Percentiles rank a stretch among this genome's conserved stretches.
These are phyloP conservation scores for Penicillium coffeae DNA, from an alignment of 495 filamentous ascomycete species.

Conservation along the genomic window DNA sequence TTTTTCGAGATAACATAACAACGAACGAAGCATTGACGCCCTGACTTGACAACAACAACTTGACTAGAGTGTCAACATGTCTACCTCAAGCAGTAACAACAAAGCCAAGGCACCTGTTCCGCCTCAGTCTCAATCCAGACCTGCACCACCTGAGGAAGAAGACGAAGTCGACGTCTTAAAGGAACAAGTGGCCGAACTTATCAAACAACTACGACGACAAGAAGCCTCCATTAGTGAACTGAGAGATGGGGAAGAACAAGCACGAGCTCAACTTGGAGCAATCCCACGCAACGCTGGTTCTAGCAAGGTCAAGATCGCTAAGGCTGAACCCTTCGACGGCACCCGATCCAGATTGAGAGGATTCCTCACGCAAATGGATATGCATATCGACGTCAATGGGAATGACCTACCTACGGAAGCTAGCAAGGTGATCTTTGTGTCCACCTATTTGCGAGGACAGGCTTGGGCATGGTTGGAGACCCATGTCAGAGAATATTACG, in stretches of 20 bases:
- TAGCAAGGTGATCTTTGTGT: neutral
- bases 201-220: neutral
- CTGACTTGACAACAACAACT: too few relatives aligned
- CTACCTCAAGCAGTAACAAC: neutral
- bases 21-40: neutral
- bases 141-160: neutral
- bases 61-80: neutral
- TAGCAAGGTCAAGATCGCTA: neutral
- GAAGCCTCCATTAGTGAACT: too few relatives aligned
- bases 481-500: neutral
- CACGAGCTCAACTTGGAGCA: too few relatives aligned
- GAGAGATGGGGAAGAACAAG: too few relatives aligned
- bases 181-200: neutral
- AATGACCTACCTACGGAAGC: too few relatives aligned
- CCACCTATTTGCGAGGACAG: neutral
- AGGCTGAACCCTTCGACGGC: neutral
- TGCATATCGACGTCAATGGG: neutral
- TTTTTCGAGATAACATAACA: neutral
- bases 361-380: neutral
- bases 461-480: neutral
- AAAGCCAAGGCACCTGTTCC: too few relatives aligned
- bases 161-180: neutral
- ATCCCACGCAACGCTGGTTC: too few relatives aligned
- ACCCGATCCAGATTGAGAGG: too few relatives aligned
- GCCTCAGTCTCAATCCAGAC: neutral